Conservation (phyloP, 768 basidiomycete genomes). For the Trametes sanguinea region DNA sequence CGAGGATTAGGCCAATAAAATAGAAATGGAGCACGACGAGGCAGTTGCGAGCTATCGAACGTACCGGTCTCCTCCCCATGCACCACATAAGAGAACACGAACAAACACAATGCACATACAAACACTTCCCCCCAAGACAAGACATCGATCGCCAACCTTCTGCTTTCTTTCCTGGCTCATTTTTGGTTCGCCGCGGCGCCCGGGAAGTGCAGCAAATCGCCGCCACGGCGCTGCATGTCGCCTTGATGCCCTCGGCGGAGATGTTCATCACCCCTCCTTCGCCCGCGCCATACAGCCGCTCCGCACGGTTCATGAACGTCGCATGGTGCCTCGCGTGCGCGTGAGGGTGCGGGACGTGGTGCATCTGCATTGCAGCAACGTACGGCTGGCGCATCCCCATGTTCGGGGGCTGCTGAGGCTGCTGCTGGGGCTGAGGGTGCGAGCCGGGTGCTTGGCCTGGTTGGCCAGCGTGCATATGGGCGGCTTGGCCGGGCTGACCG, state of each 20-base stretch:
- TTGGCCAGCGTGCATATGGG: conserved; percentile 13
- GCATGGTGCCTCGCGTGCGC: conserved; percentile 76
- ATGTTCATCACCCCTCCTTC: conserved; percentile 23
- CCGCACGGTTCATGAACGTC: conserved; percentile 45
- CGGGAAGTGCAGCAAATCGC: conserved; percentile 21
- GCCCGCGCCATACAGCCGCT: conserved; percentile 29
- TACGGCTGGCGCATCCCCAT: conserved; percentile 63
- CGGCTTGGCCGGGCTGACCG: conserved; percentile 6
- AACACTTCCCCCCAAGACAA: too few relatives aligned
- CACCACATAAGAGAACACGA: not conserved
- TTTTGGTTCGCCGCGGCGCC: conserved; percentile 18
- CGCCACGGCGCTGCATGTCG: conserved; percentile 20
- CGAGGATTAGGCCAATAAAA: conserved; percentile 12
- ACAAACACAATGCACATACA: not conserved
- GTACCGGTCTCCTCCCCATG: not conserved
- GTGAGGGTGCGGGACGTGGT: conserved; percentile 80
- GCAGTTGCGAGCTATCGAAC: not conserved
- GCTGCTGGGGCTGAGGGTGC: conserved; percentile 11
- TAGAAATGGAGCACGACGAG: not conserved
- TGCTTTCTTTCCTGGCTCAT: not conserved
- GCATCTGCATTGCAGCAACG: conserved; percentile 57
- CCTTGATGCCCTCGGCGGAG: conserved; percentile 24
- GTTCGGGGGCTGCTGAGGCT: conserved; percentile 25
- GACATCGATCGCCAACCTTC: not conserved
- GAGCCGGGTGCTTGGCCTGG: conserved; percentile 6